Conservation (phyloP, 208 protist species). For the Leptomonas pyrrhocoris region DNA sequence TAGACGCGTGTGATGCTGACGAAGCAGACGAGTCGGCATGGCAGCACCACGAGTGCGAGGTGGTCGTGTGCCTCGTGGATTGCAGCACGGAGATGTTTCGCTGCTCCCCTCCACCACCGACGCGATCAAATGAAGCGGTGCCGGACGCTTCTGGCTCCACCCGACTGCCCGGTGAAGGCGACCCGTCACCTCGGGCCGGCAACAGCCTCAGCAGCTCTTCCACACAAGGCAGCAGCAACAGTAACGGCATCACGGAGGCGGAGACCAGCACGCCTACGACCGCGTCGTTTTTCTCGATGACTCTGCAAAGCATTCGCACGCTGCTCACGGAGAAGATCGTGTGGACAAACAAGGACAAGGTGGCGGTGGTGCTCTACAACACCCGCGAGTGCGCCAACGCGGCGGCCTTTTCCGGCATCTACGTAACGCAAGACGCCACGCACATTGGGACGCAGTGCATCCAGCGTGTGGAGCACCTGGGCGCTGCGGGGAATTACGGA, state of each 20-base stretch:
- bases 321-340: conserved; percentile 75
- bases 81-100: conserved; percentile 68
- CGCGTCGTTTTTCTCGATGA: conserved; percentile 35
- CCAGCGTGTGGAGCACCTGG: conserved; percentile 64
- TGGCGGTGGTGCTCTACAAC: conserved; percentile 82
- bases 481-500: conserved; percentile 37
- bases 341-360: conserved; percentile 50
- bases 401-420: conserved; percentile 61
- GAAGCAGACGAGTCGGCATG: conserved; percentile 16
- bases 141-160: not conserved
- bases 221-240: not conserved
- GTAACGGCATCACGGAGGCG: not conserved
- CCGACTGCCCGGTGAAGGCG: not conserved
- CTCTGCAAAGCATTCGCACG: conserved; percentile 50
- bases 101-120: not conserved
- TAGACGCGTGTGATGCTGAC: conserved; percentile 24
- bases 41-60: conserved; percentile 47
- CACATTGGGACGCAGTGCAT: conserved; percentile 37
- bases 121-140: not conserved
- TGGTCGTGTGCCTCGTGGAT: conserved; percentile 81
- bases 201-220: not conserved
- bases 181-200: not conserved
- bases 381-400: conserved; percentile 38
- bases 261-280: not conserved
- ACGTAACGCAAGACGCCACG: conserved; percentile 57